Percentiles rank a stretch among this genome's conserved stretches.
phyloP scores from a whole-genome alignment of 2,329 filamentous ascomycete genomes.

The Arthrobotrys sphaeroides region DNA sequence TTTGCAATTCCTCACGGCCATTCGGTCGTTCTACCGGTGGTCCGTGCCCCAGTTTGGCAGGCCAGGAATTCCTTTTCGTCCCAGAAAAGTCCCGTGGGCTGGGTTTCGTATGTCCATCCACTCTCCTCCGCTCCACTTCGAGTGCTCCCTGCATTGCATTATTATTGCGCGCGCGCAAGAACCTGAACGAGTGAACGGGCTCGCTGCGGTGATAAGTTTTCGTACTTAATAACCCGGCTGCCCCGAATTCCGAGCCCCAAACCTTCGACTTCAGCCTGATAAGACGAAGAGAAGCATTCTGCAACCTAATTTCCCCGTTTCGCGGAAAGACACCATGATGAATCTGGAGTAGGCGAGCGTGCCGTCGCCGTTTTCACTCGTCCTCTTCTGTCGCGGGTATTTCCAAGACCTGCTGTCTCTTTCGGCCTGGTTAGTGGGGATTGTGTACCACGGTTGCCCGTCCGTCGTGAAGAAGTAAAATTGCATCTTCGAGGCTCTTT shows the following conservation, averaged over 20 bases:
- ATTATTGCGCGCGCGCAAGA: constrained; percentile 19
- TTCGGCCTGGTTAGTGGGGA: constrained; percentile 33
- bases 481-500: background rate
- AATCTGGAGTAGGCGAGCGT: constrained; percentile 47
- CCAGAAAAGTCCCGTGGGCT: constrained; percentile 1
- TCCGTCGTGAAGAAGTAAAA: no score
- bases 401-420: constrained; percentile 21
- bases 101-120: constrained; percentile 15
- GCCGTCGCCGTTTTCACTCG: constrained; percentile 44
- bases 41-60: constrained; percentile 30
- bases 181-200: background rate
- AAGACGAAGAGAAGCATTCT: background rate
- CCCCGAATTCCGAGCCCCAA: constrained; percentile 30
- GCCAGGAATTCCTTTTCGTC: constrained; percentile 18
- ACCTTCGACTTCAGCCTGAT: constrained; percentile 48
- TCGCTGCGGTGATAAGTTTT: background rate
- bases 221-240: constrained; percentile 11
- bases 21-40: background rate
- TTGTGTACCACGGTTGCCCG: constrained; percentile 51
- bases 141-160: constrained; percentile 34
- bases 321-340: constrained; percentile 37
- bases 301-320: constrained; percentile 29
- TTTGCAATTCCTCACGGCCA: constrained; percentile 19
- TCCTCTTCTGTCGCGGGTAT: constrained; percentile 19
- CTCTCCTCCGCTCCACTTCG: constrained; percentile 4